These are phyloP conservation scores for Solanum tarijense DNA, from an alignment of 257 asterid species.

Conservation along the genomic window DNA sequence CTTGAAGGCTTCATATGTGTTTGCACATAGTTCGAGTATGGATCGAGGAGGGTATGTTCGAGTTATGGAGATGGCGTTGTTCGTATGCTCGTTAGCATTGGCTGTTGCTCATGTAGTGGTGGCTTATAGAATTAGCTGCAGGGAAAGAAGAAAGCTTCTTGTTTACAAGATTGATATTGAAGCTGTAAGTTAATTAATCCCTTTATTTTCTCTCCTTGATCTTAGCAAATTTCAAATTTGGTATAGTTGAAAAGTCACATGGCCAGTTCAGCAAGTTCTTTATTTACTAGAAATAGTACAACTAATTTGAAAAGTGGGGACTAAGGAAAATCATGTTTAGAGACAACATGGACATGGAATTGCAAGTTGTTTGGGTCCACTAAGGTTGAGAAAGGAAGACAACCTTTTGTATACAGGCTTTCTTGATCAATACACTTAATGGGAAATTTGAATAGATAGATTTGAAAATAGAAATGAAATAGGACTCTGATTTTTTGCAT, in stretches of 20 bases:
- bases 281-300: not conserved
- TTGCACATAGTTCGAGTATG: slow-evolving; percentile 8
- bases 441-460: not conserved
- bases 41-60: slow-evolving; percentile 11
- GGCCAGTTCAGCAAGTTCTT: not conserved
- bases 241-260: not conserved
- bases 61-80: slow-evolving; percentile 47
- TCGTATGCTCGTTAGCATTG: slow-evolving; percentile 45
- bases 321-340: not conserved
- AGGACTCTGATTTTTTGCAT: not conserved
- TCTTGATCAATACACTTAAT: not conserved
- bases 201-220: not conserved
- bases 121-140: slow-evolving; percentile 80
- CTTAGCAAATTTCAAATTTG: not conserved
- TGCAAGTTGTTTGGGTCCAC: slow-evolving; percentile 1
- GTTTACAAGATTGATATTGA: slow-evolving; percentile 89
- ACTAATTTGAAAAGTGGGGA: not conserved
- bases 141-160: slow-evolving; percentile 81
- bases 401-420: not conserved
- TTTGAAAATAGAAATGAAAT: not conserved
- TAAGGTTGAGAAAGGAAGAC: not conserved
- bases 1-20: slow-evolving; percentile 59
- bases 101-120: slow-evolving; percentile 76
- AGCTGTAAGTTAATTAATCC: slow-evolving; percentile 58
- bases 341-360: not conserved